Conservation (phyloP, 345 rosid species). For the Combretum micranthum region DNA sequence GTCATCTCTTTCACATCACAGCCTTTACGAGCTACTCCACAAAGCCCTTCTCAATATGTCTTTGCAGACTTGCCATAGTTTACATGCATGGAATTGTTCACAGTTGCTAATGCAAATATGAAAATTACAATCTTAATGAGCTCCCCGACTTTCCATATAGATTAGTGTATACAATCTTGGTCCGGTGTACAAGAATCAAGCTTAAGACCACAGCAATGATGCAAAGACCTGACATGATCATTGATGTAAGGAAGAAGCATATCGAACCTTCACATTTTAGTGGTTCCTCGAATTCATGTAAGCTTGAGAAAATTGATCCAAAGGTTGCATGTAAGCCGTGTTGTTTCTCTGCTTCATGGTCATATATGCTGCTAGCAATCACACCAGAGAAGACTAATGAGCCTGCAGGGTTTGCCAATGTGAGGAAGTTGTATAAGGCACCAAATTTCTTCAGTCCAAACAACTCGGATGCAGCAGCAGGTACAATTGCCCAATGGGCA, state of each 20-base stretch:
- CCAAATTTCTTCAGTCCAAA: slow-evolving; percentile 95
- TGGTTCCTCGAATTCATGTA: slow-evolving; percentile 37
- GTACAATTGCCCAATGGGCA: slow-evolving; percentile 98
- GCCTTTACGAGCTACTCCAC: no score
- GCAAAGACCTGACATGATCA: slow-evolving; percentile 94
- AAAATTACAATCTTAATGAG: slow-evolving; percentile 11
- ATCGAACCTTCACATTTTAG: slow-evolving; percentile 69
- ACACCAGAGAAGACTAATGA: slow-evolving; percentile 88
- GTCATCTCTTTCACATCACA: no score
- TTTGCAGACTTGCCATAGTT: no score
- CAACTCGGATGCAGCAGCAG: slow-evolving; percentile 94
- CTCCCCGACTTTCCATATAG: slow-evolving; percentile 67
- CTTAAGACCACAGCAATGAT: slow-evolving; percentile 58
- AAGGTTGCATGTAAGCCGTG: slow-evolving; percentile 12
- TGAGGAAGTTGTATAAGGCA: slow-evolving; percentile 89
- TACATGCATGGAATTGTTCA: no score
- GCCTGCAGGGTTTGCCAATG: slow-evolving; percentile 94
- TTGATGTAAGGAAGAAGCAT: slow-evolving; percentile 88
- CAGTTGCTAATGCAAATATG: neutral
- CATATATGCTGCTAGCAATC: slow-evolving; percentile 85
- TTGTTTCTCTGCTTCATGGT: slow-evolving; percentile 84
- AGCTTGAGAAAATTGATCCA: slow-evolving; percentile 18
- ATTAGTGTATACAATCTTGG: slow-evolving; percentile 70
- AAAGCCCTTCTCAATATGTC: no score
- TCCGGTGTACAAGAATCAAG: slow-evolving; percentile 83